Evolutionary conservation across 441 rosid genomes (phyloP), one percentile per base, ranked within the genome.

Genomic region (Croton setiger): DNA sequence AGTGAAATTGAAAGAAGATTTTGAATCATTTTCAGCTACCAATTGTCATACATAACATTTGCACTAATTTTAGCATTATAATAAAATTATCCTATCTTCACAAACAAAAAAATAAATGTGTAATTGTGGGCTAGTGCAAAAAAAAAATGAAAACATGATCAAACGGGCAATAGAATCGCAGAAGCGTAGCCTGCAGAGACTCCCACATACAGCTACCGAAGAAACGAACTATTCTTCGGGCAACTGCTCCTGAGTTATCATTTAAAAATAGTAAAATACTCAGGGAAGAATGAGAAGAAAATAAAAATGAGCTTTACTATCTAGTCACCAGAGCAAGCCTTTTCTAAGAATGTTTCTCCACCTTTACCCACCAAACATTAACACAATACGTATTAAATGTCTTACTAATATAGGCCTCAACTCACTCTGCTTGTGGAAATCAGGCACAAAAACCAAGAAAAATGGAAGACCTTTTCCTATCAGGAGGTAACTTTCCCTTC

Each of bases 401-500:
- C 69, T 35, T 52, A 1, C 31, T 27, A 68, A 52, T n/a, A 51
- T 65, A 51, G 4, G 45, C 57, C 54, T 64, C 65, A 4, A 18
- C 18, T 67, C 52, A 33, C 67, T 60, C 61, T 64, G 66, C 57
- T 61, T 37, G 45, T 21, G 35, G 27, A 27, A 39, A 44, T 55
- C 48, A 62, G 23, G 69, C 52, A 49, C 33, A 44, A 57, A 27
- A 56, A 55, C 63, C 74, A 4, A n/a, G 27, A 49, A 9, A 47
- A 67, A 65, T 15, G 7, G 27, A 63, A 71, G 63, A 0, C 4
- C 36, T n/a, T 36, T 31, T 64, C 44, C 67, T 43, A 70, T 88
- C 87, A 87, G 56, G 81, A 78, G 58, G 81, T 72, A 70, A 85
- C 76, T 69, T 83, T 70, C 64, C 84, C 83, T 71, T 81, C 82